Conservation (phyloP, 1,139 yeast species). For the Nakaseomyces nivariensis region DNA sequence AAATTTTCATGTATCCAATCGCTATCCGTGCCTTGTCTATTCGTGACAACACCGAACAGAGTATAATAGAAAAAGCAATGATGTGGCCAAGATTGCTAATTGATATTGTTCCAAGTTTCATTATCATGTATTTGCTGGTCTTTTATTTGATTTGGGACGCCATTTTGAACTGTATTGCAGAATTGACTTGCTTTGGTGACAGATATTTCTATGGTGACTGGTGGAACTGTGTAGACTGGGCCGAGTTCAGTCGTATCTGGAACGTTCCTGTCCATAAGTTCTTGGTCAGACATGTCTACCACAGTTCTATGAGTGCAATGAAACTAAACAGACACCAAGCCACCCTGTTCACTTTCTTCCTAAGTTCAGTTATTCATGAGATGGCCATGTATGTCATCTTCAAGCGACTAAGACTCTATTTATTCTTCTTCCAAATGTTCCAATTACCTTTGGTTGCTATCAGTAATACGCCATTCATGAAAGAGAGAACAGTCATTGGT, state of each 20-base stretch:
- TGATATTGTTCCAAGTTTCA: conserved; percentile 73
- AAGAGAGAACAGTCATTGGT: conserved; percentile 52
- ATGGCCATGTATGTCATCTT: conserved; percentile 86
- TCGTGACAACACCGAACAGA: conserved; percentile 36
- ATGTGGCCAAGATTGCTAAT: conserved; percentile 54
- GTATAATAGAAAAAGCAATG: conserved; percentile 33
- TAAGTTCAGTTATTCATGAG: conserved; percentile 82
- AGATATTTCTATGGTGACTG: conserved; percentile 90
- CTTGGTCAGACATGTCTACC: conserved; percentile 85
- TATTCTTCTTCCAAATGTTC: conserved; percentile 72
- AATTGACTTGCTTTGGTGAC: conserved; percentile 75
- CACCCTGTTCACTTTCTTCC: conserved; percentile 66
- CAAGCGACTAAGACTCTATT: conserved; percentile 67
- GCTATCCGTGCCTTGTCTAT: conserved; percentile 50
- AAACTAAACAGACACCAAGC: conserved; percentile 58
- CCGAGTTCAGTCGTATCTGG: conserved; percentile 90
- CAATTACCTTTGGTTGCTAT: conserved; percentile 52
- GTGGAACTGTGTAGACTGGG: conserved; percentile 97
- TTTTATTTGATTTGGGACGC: conserved; percentile 94
- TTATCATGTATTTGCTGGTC: conserved; percentile 60
- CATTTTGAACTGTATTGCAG: conserved; percentile 81
- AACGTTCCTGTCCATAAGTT: conserved; percentile 91
- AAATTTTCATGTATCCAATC: conserved; percentile 66
- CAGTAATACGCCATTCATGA: conserved; percentile 43
- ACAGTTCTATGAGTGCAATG: conserved; percentile 73